Conservation (phyloP, 2,329 filamentous ascomycete species). For the Plectosphaerella cucumerina region DNA sequence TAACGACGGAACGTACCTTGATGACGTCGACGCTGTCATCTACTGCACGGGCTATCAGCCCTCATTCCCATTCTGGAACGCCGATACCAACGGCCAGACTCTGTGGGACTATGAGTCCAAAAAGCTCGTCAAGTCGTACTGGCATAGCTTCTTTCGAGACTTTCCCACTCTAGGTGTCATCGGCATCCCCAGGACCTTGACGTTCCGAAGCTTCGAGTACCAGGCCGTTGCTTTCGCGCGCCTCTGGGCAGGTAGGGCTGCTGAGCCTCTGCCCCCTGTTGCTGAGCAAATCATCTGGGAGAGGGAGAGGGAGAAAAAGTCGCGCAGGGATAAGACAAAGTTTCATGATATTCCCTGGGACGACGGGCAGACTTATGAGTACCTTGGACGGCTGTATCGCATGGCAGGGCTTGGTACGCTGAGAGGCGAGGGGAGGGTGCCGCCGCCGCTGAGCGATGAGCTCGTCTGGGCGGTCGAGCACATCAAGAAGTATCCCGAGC, state of each 20-base stretch:
- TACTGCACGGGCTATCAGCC: constrained; percentile 39
- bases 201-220: constrained; percentile 52
- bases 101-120: constrained; percentile 46
- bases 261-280: constrained; percentile 27
- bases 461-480: constrained; percentile 44
- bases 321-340: constrained; percentile 25
- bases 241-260: constrained; percentile 37
- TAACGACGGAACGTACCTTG: constrained; percentile 27
- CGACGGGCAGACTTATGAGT: constrained; percentile 43
- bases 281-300: constrained; percentile 36
- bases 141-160: constrained; percentile 48
- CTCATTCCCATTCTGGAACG: constrained; percentile 47
- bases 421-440: constrained; percentile 39
- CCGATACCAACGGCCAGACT: constrained; percentile 33
- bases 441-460: constrained; percentile 38
- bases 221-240: constrained; percentile 50
- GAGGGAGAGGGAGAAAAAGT: constrained; percentile 24
- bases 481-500: constrained; percentile 41
- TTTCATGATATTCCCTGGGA: constrained; percentile 54
- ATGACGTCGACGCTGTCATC: constrained; percentile 32
- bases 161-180: constrained; percentile 45
- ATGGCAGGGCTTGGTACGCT: constrained; percentile 45
- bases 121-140: constrained; percentile 40
- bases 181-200: constrained; percentile 45
- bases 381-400: constrained; percentile 39